These are phyloP conservation scores for Lodderomyces pseudojiufengensis DNA, from an alignment of 1,139 yeast genomes.

Conservation along the genomic window DNA sequence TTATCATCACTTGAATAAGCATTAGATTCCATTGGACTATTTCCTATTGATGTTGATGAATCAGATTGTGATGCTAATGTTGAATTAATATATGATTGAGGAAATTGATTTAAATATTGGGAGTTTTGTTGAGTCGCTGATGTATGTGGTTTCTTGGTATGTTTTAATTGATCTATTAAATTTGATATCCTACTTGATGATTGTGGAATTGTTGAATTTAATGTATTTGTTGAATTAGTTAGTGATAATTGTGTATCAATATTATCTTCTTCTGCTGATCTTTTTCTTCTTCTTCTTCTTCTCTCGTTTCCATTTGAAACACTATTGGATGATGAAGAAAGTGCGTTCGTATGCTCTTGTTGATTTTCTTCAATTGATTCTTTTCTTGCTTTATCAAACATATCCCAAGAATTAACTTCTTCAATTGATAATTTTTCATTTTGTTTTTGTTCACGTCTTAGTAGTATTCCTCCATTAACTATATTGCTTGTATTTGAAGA, in stretches of 20 bases:
- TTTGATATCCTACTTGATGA: conserved; percentile 20
- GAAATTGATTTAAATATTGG: conserved; percentile 8
- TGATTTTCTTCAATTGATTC: conserved; percentile 10
- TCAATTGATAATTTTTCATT: conserved; percentile 30
- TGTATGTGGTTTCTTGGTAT: conserved; percentile 1
- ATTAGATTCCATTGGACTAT: conserved; percentile 14
- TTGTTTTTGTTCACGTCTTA: conserved; percentile 34
- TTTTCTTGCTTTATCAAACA: conserved; percentile 31
- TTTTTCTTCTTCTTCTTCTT: conserved; percentile 24
- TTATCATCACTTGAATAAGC: conserved; percentile 12
- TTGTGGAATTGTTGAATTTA: conserved; percentile 1
- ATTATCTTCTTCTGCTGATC: conserved; percentile 16
- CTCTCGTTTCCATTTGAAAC: too few relatives aligned
- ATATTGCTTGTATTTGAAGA: conserved; percentile 10
- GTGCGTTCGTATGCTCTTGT: too few relatives aligned
- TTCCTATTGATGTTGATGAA: conserved; percentile 4
- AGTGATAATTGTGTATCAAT: too few relatives aligned
- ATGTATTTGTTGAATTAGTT: too few relatives aligned
- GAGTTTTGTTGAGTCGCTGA: conserved; percentile 4
- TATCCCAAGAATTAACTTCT: conserved; percentile 39
- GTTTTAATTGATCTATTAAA: conserved; percentile 27
- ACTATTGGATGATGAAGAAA: neutral
- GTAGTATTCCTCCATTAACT: conserved; percentile 41
- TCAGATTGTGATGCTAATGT: conserved; percentile 12
- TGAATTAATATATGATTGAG: neutral